These are phyloP conservation scores for Ogataea trehaloabstinens DNA, from an alignment of 805 yeast genomes.

Conservation along the genomic window DNA sequence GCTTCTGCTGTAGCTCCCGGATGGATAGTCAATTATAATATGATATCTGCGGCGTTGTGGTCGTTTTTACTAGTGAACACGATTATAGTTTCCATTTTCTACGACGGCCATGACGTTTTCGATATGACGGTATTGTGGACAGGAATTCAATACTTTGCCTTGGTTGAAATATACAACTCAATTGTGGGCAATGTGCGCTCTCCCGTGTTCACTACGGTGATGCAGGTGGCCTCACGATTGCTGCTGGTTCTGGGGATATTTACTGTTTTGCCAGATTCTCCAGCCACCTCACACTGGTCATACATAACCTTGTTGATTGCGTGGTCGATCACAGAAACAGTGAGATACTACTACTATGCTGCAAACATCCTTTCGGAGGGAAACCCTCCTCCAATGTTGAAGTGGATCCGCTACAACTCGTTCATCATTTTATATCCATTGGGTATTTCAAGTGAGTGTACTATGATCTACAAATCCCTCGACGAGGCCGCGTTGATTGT, in stretches of 20 bases:
- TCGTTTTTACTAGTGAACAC: slow-evolving; percentile 30
- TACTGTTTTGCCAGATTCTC: slow-evolving; percentile 68
- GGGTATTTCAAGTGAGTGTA: slow-evolving; percentile 85
- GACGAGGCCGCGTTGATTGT: slow-evolving; percentile 58
- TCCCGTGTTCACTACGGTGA: slow-evolving; percentile 76
- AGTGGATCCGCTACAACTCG: slow-evolving; percentile 77
- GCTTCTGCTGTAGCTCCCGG: slow-evolving; percentile 10
- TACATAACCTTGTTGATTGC: slow-evolving; percentile 71
- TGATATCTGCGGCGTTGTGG: slow-evolving; percentile 34
- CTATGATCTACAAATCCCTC: slow-evolving; percentile 67
- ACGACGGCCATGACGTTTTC: slow-evolving; percentile 68
- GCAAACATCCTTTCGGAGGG: slow-evolving; percentile 52
- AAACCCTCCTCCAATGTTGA: slow-evolving; percentile 55
- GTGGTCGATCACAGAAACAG: slow-evolving; percentile 94
- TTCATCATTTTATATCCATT: slow-evolving; percentile 83
- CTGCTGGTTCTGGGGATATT: slow-evolving; percentile 82
- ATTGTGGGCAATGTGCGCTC: slow-evolving; percentile 78
- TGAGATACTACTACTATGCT: slow-evolving; percentile 87
- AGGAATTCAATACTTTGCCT: slow-evolving; percentile 72
- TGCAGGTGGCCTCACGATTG: slow-evolving; percentile 86
- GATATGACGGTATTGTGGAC: slow-evolving; percentile 57
- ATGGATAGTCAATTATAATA: slow-evolving; percentile 34
- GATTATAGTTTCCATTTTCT: slow-evolving; percentile 15
- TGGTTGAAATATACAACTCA: slow-evolving; percentile 79
- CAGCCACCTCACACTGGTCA: slow-evolving; percentile 56